A percentile compares a stretch with the other conserved stretches of the same genome.
These are phyloP conservation scores for Debaryomyces fabryi DNA, from an alignment of 1,139 yeast genomes.

Conservation along the genomic window DNA sequence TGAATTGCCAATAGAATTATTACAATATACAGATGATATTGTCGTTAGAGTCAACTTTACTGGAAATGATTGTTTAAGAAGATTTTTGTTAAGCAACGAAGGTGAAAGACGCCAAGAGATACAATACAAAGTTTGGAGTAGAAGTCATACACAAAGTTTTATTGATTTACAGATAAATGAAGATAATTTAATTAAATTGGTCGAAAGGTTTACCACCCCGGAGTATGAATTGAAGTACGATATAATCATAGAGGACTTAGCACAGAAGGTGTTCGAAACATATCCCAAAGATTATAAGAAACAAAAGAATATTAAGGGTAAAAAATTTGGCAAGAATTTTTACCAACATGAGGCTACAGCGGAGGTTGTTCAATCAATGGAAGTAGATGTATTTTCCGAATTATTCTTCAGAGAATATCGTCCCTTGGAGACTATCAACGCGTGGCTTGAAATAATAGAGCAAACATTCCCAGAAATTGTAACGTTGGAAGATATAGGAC, in stretches of 20 bases:
- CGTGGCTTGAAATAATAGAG: slow-evolving; percentile 67
- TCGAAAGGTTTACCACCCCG: slow-evolving; percentile 20
- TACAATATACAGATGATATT: slow-evolving; percentile 51
- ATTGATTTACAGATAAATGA: slow-evolving; percentile 40
- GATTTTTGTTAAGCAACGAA: slow-evolving; percentile 18
- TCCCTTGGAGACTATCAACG: slow-evolving; percentile 65
- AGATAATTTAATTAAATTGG: slow-evolving; percentile 24
- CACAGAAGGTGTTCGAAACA: slow-evolving; percentile 58
- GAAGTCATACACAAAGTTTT: slow-evolving; percentile 23
- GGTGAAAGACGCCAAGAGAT: slow-evolving; percentile 12
- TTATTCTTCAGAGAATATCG: slow-evolving; percentile 73
- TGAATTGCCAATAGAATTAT: slow-evolving; percentile 49
- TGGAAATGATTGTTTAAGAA: slow-evolving; percentile 21
- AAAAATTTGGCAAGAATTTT: slow-evolving; percentile 12
- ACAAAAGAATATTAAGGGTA: slow-evolving; percentile 7
- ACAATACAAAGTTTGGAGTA: slow-evolving; percentile 36
- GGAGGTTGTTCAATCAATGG: slow-evolving; percentile 21
- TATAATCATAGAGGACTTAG: slow-evolving; percentile 56
- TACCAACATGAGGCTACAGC: slow-evolving; percentile 23
- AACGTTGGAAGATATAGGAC: slow-evolving; percentile 66
- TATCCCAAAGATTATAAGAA: slow-evolving; percentile 38
- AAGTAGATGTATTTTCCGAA: slow-evolving; percentile 32
- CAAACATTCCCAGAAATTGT: slow-evolving; percentile 60
- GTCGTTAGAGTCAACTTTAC: slow-evolving; percentile 49
- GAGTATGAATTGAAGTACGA: slow-evolving; percentile 23